phyloP scores from a whole-genome alignment of 805 yeast genomes.

The Pichia exigua region DNA sequence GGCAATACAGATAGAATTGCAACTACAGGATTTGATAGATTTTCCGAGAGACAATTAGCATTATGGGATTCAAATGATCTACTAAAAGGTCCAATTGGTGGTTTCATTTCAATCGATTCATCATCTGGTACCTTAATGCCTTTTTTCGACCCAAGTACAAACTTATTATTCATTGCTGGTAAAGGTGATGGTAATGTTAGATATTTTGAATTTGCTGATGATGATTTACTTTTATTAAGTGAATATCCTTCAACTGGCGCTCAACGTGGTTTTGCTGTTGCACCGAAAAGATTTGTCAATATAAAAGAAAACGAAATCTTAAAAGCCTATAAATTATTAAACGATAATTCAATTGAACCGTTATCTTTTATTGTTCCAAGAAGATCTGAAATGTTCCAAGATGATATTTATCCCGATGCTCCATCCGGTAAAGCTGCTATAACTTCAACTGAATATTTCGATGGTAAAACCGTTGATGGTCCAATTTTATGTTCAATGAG shows the following conservation, averaged over 20 bases:
- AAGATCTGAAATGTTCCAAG: slow-evolving; percentile 87
- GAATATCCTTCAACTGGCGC: slow-evolving; percentile 86
- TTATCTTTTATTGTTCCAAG: slow-evolving; percentile 90
- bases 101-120: slow-evolving; percentile 77
- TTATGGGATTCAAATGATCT: slow-evolving; percentile 81
- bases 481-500: slow-evolving; percentile 75
- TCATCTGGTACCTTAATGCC: slow-evolving; percentile 94
- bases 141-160: slow-evolving; percentile 72
- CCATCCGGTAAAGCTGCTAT: slow-evolving; percentile 76
- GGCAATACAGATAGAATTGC: slow-evolving; percentile 79
- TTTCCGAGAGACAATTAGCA: slow-evolving; percentile 92
- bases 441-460: slow-evolving; percentile 69
- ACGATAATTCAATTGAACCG: slow-evolving; percentile 81
- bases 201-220: slow-evolving; percentile 83
- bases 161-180: slow-evolving; percentile 83
- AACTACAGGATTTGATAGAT: slow-evolving; percentile 90
- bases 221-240: slow-evolving; percentile 74
- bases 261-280: slow-evolving; percentile 90
- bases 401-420: slow-evolving; percentile 87
- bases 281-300: slow-evolving; percentile 77
- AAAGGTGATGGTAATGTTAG: slow-evolving; percentile 98
- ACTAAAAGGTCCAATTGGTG: slow-evolving; percentile 79
- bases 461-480: slow-evolving; percentile 73
- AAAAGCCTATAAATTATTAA: slow-evolving; percentile 77
- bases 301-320: slow-evolving; percentile 79